Base-by-base conservation (phyloP, 352 stramenopile species). In the Nothophytophthora sp. region DNA sequence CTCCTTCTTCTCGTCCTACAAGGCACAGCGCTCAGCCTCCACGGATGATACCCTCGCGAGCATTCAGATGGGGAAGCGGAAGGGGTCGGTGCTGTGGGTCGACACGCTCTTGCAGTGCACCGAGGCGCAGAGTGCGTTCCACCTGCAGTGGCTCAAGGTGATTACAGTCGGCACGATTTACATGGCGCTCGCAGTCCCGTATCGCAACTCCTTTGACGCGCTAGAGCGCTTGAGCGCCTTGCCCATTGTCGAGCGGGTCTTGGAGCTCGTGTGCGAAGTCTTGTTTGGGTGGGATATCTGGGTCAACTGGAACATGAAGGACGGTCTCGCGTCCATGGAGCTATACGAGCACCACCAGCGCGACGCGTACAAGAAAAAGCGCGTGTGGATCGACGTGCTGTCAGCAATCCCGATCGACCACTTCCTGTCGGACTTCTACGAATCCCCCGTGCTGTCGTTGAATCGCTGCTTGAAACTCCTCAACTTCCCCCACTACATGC, bases 251-350 rank as follows among this genome's bases (percentile, higher is more conserved):
- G 49, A 61, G 3, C 72, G 60, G 3, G 47, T 53, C 15, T 5
- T 81, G 5, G 74, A 86, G 50, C 57, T 67, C 11, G 30, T 48
- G 1, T 77, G 72, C n/a, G 69, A 83, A 28, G 19, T 83, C 22
- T 27, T 79, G 6, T 86, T 83, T 24, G 71, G 51, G 0, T 71
- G 60, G 54, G 74, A 86, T 52, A 83, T 86, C 32, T 86, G 71
- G 75, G 59, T 81, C 16, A 81, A 81, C 41, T 86, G 70, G 72
- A 78, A 81, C 25, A 37, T 83, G 15, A 74, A 70, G 27, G 64
- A 81, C 15, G 67, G 67, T 2, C 42, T 76, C 0, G 53, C 59
- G 9, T 80, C 75, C 0, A 67, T 86, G 50, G 75, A 83, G 28
- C 43, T 83, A 16, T 86, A 83, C 30, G 72, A 86, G 44, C 59